Evolutionary conservation across 495 filamentous ascomycete species (phyloP).

Genomic region (Tuber aestivum): DNA sequence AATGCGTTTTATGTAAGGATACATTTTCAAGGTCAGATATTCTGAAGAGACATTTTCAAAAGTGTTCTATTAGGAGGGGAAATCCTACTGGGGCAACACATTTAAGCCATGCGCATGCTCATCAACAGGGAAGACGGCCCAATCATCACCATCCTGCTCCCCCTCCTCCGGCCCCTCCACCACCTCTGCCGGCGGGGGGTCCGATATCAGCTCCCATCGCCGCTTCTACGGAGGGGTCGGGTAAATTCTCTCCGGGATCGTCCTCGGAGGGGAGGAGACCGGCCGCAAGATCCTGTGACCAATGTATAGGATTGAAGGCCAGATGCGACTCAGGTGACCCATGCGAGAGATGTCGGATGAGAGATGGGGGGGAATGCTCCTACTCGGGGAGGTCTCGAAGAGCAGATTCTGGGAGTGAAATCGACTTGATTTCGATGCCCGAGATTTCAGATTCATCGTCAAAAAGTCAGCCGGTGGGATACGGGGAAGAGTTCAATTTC

Average conservation of each 20-base stretch:
- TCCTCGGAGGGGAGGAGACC: constrained; percentile 23
- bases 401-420: constrained; percentile 26
- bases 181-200: constrained; percentile 36
- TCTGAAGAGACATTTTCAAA: constrained; percentile 96
- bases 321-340: constrained; percentile 35
- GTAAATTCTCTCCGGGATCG: constrained; percentile 6
- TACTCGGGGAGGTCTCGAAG: constrained; percentile 31
- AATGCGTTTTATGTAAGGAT: constrained; percentile 92
- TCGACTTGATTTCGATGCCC: constrained; percentile 11
- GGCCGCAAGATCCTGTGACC: constrained; percentile 35
- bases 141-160: constrained; percentile 50
- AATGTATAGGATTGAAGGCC: constrained; percentile 34
- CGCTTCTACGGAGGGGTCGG: neutral
- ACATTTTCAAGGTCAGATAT: constrained; percentile 99
- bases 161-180: constrained; percentile 46
- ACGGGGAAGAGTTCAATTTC: constrained; percentile 40
- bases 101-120: constrained; percentile 81
- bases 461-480: constrained; percentile 19
- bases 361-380: constrained; percentile 35
- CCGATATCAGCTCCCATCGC: constrained; percentile 9
- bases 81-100: constrained; percentile 90
- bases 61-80: constrained; percentile 89
- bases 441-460: constrained; percentile 18
- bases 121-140: constrained; percentile 65
- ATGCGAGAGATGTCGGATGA: constrained; percentile 31